Conservation (phyloP, 2,329 filamentous ascomycete genomes). For the Aspergillus ochraceoroseus region DNA sequence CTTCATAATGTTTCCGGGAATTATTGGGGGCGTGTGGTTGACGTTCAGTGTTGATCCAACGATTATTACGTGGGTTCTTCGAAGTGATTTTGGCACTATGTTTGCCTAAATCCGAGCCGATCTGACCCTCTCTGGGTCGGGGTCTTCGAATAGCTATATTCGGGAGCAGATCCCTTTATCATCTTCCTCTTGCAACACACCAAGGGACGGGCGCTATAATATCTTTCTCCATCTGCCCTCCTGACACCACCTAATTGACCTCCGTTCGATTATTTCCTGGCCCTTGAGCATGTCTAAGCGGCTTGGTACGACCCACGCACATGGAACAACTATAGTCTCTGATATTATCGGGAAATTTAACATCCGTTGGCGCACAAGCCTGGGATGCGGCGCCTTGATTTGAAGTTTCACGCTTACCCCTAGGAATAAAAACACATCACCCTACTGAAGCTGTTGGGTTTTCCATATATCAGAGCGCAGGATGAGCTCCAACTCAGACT, state of each 20-base stretch:
- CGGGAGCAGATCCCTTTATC: constrained; percentile 7
- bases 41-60: constrained; percentile 11
- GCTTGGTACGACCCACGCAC: constrained; percentile 23
- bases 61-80: no score
- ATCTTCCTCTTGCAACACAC: constrained; percentile 8
- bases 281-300: constrained; percentile 15
- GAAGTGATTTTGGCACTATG: no score
- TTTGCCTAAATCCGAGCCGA: constrained; percentile 16
- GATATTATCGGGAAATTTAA: constrained; percentile 14
- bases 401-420: constrained; percentile 11
- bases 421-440: constrained; percentile 10
- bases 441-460: constrained; percentile 4
- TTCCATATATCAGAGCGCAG: constrained; percentile 12
- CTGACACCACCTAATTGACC: constrained; percentile 12
- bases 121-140: constrained; percentile 6
- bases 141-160: constrained; percentile 2
- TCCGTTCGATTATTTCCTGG: constrained; percentile 2
- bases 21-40: not conserved
- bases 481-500: constrained; percentile 25
- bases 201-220: constrained; percentile 6
- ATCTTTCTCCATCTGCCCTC: constrained; percentile 14
- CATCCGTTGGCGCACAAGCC: constrained; percentile 12
- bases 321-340: constrained; percentile 22
- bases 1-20: constrained; percentile 1
- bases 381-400: constrained; percentile 17